A percentile compares a stretch with the other conserved stretches of the same genome.
phyloP scores from a whole-genome alignment of 306 rosid species.

The Cucurbita maxima region DNA sequence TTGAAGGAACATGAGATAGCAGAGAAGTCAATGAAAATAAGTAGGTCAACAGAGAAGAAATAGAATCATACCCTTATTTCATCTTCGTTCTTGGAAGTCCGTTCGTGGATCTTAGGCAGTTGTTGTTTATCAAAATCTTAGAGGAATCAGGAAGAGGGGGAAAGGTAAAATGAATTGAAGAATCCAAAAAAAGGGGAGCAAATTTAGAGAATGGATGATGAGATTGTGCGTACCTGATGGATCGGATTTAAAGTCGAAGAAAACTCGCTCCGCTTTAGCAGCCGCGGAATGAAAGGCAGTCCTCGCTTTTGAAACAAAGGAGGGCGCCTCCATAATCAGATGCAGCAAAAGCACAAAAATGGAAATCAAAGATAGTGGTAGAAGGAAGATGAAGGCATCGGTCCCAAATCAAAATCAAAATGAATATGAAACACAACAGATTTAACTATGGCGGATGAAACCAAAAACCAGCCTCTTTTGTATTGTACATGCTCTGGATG shows the following conservation, averaged over 20 bases:
- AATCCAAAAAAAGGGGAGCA: constrained; percentile 13
- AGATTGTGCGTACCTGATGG: constrained; percentile 18
- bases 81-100: constrained; percentile 21
- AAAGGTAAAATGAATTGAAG: background rate
- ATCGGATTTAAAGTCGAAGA: constrained; percentile 71
- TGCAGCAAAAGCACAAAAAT: background rate
- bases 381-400: constrained; percentile 6
- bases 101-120: constrained; percentile 13
- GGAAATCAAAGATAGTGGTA: background rate
- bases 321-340: constrained; percentile 59
- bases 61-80: constrained; percentile 31
- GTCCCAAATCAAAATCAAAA: background rate
- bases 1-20: background rate
- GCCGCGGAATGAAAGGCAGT: constrained; percentile 94
- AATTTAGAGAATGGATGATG: constrained; percentile 12
- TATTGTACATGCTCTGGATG: background rate
- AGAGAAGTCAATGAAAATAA: background rate
- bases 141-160: background rate
- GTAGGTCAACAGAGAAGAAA: background rate
- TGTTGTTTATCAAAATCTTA: constrained; percentile 47
- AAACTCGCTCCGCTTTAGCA: constrained; percentile 93
- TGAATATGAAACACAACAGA: too few relatives aligned
- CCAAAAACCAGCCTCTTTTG: background rate
- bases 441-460: background rate
- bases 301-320: constrained; percentile 90